phyloP scores from a whole-genome alignment of 2,329 filamentous ascomycete genomes.

The Aspergillus arachidicola region DNA sequence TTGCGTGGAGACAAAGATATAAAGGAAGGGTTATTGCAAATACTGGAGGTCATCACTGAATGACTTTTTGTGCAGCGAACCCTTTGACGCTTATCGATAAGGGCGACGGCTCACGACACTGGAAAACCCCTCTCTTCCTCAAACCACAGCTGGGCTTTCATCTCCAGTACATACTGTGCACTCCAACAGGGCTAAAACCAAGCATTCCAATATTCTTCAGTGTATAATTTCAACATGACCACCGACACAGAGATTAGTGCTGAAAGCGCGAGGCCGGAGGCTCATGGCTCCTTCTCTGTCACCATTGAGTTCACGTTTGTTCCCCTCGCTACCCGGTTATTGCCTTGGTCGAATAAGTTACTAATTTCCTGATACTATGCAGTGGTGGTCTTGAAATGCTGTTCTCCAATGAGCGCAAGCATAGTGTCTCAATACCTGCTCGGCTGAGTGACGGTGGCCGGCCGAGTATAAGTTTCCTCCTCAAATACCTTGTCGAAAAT shows the following conservation, averaged over 20 bases:
- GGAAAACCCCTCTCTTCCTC: constrained; percentile 19
- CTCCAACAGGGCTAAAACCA: neutral
- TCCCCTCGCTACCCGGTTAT: neutral
- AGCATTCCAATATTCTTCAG: neutral
- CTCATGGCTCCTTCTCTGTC: constrained; percentile 53
- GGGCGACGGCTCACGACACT: constrained; percentile 16
- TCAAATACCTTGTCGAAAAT: constrained; percentile 76
- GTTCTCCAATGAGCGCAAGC: constrained; percentile 79
- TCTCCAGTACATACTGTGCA: too few relatives aligned
- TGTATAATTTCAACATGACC: neutral
- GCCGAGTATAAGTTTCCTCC: constrained; percentile 73
- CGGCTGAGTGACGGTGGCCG: constrained; percentile 61
- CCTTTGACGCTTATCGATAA: constrained; percentile 43
- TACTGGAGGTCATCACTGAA: constrained; percentile 7
- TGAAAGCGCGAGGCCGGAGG: constrained; percentile 12
- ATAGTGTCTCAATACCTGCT: constrained; percentile 69
- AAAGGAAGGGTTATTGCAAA: constrained; percentile 4
- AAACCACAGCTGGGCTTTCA: neutral
- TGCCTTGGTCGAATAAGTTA: constrained; percentile 5
- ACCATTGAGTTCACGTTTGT: constrained; percentile 74
- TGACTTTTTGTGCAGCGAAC: constrained; percentile 27
- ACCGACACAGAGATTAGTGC: constrained; percentile 12
- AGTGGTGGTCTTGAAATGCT: constrained; percentile 94
- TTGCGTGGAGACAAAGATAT: neutral
- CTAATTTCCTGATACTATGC: constrained; percentile 15